Percentiles rank a stretch among this genome's conserved stretches.
These are phyloP conservation scores for Cydonia oblonga DNA, from an alignment of 331 rosid species.

Conservation along the genomic window DNA sequence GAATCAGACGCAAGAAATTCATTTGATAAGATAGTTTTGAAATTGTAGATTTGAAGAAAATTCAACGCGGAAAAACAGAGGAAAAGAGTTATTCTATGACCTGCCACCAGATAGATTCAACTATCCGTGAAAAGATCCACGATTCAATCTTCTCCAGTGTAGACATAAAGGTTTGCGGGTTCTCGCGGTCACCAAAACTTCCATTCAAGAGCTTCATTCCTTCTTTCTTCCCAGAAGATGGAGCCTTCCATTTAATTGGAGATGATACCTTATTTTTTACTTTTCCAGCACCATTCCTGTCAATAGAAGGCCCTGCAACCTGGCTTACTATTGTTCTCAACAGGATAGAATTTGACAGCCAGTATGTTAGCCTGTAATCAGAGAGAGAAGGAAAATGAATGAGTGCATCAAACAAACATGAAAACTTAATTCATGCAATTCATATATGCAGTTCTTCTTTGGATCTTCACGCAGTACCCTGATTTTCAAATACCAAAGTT, in stretches of 20 bases:
- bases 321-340: constrained; percentile 69
- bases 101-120: constrained; percentile 99
- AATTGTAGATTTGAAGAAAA: neutral
- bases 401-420: constrained; percentile 2
- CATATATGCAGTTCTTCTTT: neutral
- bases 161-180: constrained; percentile 40
- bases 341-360: constrained; percentile 76
- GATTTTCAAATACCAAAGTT: neutral
- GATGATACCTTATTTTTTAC: constrained; percentile 30
- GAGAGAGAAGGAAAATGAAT: constrained; percentile 14
- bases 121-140: constrained; percentile 90
- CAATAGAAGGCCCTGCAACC: constrained; percentile 28
- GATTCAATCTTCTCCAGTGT: constrained; percentile 79
- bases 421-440: neutral
- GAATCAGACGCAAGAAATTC: neutral
- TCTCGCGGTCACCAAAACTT: constrained; percentile 49
- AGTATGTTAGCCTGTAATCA: constrained; percentile 71
- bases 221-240: constrained; percentile 40
- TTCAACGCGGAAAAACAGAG: constrained; percentile 1
- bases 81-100: constrained; percentile 23
- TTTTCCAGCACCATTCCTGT: constrained; percentile 41
- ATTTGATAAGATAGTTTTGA: neutral
- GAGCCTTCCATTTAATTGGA: constrained; percentile 51
- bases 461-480: neutral
- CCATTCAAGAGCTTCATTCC: constrained; percentile 22